phyloP scores from a whole-genome alignment of 2,329 filamentous ascomycete species.

The Fusarium staphyleae region DNA sequence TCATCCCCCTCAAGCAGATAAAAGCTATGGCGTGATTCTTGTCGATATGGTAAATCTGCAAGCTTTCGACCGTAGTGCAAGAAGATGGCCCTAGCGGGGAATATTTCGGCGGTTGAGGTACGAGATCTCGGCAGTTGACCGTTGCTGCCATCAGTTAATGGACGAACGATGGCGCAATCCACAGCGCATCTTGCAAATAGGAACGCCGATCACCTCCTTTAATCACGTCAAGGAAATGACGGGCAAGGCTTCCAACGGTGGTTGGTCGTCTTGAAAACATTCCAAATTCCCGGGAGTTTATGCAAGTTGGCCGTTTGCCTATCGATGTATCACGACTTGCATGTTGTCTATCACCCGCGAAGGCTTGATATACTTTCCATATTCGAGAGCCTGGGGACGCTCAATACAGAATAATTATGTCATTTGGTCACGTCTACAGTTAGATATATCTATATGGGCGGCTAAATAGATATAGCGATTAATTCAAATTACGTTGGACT shows the following conservation, averaged over 20 bases:
- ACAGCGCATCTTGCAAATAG: constrained; percentile 30
- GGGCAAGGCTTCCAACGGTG: background rate
- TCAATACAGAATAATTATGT: too few species aligned
- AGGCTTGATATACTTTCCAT: too few species aligned
- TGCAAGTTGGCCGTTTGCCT: constrained; percentile 2
- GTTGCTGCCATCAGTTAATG: background rate
- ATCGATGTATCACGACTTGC: background rate
- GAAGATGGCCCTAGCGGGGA: constrained; percentile 3
- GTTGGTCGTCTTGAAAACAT: background rate
- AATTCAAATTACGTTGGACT: too few species aligned
- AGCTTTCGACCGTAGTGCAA: constrained; percentile 5
- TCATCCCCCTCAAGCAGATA: background rate
- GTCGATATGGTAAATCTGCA: constrained; percentile 24
- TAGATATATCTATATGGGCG: too few species aligned
- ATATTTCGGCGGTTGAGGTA: background rate
- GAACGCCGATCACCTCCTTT: constrained; percentile 5
- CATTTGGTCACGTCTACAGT: too few species aligned
- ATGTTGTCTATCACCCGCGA: too few species aligned
- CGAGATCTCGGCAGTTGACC: constrained; percentile 10
- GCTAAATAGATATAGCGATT: too few species aligned
- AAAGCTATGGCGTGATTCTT: constrained; percentile 34
- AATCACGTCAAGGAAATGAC: background rate
- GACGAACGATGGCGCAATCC: constrained; percentile 32
- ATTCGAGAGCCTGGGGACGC: too few species aligned
- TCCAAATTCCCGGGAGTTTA: constrained; percentile 1